Base-by-base conservation (phyloP, 2,329 filamentous ascomycete genomes). In the Venturia oleaginea region DNA sequence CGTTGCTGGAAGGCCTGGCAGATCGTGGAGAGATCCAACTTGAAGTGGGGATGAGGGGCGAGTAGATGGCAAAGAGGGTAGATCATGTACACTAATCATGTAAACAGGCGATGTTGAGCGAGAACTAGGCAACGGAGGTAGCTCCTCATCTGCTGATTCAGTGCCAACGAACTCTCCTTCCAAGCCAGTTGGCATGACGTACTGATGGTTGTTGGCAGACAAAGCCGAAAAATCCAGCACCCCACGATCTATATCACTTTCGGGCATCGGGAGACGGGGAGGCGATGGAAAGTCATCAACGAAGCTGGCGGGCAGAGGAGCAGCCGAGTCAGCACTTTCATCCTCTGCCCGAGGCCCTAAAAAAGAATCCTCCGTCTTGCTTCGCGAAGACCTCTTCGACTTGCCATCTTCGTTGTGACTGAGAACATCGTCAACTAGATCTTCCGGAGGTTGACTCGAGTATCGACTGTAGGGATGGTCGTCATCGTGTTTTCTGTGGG, bases 331-430 rank as follows among this genome's bases (percentile, higher is more conserved):
- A 38, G 48, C 64, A 64, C 61, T 48, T 46, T 71, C 70, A 70
- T 81, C 81, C 82, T 84, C 84, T 81, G 81, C 83, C 83, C 82
- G 78, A 76, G 78, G 77, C 72, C 74, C 84, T 86, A 86, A 85
- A 86, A 86, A 86, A 86, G 83, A 81, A 77, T 80, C 72, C 62
- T 76, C 72, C 32, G 30, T 67, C 59, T 61, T 63, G 40, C 46
- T 51, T 46, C 55, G 34, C 8, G 46, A 48, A 19, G 54, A 40
- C 17, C 30, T 8, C 40, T 37, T 30, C 37, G 61, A 59, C 40
- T 34, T 43, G 37, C 38, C 30, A 48, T 66, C 64, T 40, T 59
- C 64, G 30, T 62, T 60, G 27, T 63, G 62, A 30, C 61, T 64
- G 22, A 65, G 64, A 27, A 65, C 55, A n/a, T 65, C 61, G 10